Evolutionary conservation across 1,139 yeast species (phyloP), one percentile per base, ranked within the genome.

Genomic region (Meyerozyma elateridarum): DNA sequence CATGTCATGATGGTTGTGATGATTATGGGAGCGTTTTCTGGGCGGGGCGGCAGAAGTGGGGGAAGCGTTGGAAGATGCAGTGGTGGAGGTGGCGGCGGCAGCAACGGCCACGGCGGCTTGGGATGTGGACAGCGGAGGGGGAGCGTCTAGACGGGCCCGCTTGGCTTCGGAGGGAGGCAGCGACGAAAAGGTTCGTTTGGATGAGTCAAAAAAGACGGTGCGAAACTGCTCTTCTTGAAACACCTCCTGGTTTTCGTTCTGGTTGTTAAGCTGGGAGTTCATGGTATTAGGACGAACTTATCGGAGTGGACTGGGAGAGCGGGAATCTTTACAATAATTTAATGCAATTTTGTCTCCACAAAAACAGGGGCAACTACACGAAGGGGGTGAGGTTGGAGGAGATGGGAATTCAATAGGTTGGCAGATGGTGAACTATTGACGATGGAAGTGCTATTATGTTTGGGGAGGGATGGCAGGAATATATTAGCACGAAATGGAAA

Each of bases 201-300:
- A 8, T 5, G 44, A 45, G 36, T 55, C 59, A 33, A 54, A 57
- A 37, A 55, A 52, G 25, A 49, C 54, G 15, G 44, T 48, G 35
- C 61, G 51, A 43, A 56, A 52, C 37, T 52, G 51, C 33, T 53
- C 57, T 33, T 51, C 57, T 20, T 53, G 49, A 39, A 58, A 53
- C 33, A 59, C 51, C 46, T 58, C 63, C 40, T 55, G 54, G 42
- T 56, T 52, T 18, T 60, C 62, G 36, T 45, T 43, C 36, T 49
- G 43, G 44, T 52, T 52, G 42, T 55, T 53, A 34, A 54, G 42
- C 38, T 52, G 58, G 28, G 59, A 52, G 38, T 52, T 51, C 60
- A 54, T 54, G 37, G 25, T 59, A n/a, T n/a, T n/a, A n/a, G n/a
- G n/a, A n/a, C n/a, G n/a, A n/a, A n/a, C n/a, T n/a, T n/a, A n/a